Evolutionary conservation across 331 rosid species (phyloP), one percentile per base, ranked within the genome.

Genomic region (Arachis monticola): DNA sequence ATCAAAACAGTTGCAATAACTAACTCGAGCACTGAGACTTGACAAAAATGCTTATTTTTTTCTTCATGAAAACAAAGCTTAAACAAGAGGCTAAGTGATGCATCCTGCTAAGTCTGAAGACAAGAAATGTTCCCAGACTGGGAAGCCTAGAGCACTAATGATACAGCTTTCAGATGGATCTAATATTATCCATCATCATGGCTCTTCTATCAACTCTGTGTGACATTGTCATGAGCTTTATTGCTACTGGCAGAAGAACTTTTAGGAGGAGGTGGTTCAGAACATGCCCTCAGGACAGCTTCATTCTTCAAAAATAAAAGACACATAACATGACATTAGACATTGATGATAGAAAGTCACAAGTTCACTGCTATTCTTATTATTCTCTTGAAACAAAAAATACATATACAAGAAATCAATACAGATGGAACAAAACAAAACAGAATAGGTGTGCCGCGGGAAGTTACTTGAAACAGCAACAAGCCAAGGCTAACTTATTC

Each of bases 231-330:
- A 0, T 42, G 66, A 48, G 72, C 76, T 65, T 60, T 72, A 42
- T 3, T 72, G 52, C 79, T 77, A 72, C 64, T 70, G 52, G 50
- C 70, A 47, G 83, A 77, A 35, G 82, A 78, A 56, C 73, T 76
- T 84, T 56, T 70, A 61, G 92, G 77, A 66, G 96, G 78, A 66
- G 91, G 76, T 17, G 85, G 77, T 80, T 90, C 86, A 9, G 95
- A 88, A 74, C 97, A 88, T 9, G 96, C 96, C 88, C 51, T 93
- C 60, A 91, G 74, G 58, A 91, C 97, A 84, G 96, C 92, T 71
- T 93, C 98, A 80, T 91, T 93, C 96, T 89, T 85, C 70, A 70
- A 70, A 35, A 12, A 27, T 50, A 45, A 4, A 46, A 46, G 52
- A 52, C 42, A 58, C 17, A 66, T 35, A 35, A n/a, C 55, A 64